Base-by-base conservation (phyloP, 2,329 filamentous ascomycete genomes). In the Cytospora piceicola region DNA sequence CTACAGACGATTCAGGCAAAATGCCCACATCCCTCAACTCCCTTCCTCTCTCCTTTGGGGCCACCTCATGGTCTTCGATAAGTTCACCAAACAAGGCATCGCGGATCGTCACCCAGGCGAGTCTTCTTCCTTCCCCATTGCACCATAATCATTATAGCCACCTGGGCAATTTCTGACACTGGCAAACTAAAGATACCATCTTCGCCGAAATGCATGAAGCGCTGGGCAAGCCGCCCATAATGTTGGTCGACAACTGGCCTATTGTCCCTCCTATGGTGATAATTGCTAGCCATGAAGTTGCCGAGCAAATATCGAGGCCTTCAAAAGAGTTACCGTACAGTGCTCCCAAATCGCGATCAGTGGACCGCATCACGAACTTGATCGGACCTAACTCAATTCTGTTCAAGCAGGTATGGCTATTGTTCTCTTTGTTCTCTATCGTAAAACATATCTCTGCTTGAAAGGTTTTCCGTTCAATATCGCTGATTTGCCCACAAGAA, bases 241-340 rank as follows among this genome's bases (percentile, higher is more conserved):
- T 78, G 66, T 60, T 77, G 1, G 24, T 77, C 15, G 77, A 79
- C 51, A 63, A 76, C 11, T 72, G 77, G 17, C 77, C 78, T 2
- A 61, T 75, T 12, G 69, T 57, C 17, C 70, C 62, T 17, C 73
- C 77, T 8, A 71, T 79, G 68, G 66, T 73, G 12, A 27, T 78
- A 15, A 53, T 80, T 11, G 58, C 66, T 8, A 74, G 64, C 61
- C 73, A 78, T 54, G 72, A 75, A 4, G 65, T 78, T 9, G 77
- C 78, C 14, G 78, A 80, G 69, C 77, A 79, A 58, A 64, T 79
- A 8, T 71, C 77, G 0, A 71, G 70, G 20, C 63, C 73, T 2
- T 73, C 75, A 1, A 75, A 75, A 61, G 27, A 57, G 20, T 76
- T 73, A 32, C 75, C 74, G 0, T 75, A 74, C 61, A 75, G 74